Percentiles rank a stretch among this genome's conserved stretches.
These are phyloP conservation scores for Byssothecium circinans DNA, from an alignment of 2,329 filamentous ascomycete genomes.

Conservation along the genomic window DNA sequence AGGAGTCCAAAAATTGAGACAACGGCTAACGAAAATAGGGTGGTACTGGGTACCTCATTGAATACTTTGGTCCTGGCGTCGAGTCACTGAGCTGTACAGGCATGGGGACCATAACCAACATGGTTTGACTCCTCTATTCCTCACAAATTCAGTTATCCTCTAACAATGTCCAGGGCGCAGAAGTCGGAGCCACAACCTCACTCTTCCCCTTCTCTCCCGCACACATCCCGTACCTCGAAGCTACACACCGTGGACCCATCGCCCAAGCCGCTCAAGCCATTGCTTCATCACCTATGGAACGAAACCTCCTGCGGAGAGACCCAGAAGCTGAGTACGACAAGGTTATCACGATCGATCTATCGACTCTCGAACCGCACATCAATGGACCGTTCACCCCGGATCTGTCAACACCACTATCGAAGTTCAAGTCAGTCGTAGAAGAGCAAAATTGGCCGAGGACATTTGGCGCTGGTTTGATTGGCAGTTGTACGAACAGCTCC, in stretches of 20 bases:
- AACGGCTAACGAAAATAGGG: constrained; percentile 51
- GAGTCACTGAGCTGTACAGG: constrained; percentile 87
- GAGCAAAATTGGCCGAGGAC: constrained; percentile 87
- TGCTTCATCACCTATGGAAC: constrained; percentile 59
- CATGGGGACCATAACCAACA: constrained; percentile 66
- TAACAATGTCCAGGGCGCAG: constrained; percentile 55
- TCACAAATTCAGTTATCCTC: constrained; percentile 3
- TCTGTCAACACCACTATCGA: constrained; percentile 85
- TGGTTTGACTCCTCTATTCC: background rate
- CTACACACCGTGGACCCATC: constrained; percentile 76
- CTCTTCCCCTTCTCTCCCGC: constrained; percentile 89
- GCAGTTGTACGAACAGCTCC: constrained; percentile 97
- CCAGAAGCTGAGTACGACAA: constrained; percentile 84
- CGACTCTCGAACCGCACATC: constrained; percentile 88
- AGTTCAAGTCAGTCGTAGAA: constrained; percentile 82
- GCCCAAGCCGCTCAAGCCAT: constrained; percentile 67
- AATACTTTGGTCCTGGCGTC: constrained; percentile 90
- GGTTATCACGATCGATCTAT: constrained; percentile 86
- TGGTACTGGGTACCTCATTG: constrained; percentile 91
- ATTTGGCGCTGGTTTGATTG: constrained; percentile 90
- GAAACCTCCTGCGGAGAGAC: constrained; percentile 74
- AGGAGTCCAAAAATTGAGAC: background rate
- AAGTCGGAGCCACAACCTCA: constrained; percentile 93
- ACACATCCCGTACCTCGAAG: constrained; percentile 81
- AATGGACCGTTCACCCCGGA: constrained; percentile 98